Percentiles rank a stretch among this genome's conserved stretches.
phyloP scores from a whole-genome alignment of 2,329 filamentous ascomycete genomes.

The Cercospora sp. region DNA sequence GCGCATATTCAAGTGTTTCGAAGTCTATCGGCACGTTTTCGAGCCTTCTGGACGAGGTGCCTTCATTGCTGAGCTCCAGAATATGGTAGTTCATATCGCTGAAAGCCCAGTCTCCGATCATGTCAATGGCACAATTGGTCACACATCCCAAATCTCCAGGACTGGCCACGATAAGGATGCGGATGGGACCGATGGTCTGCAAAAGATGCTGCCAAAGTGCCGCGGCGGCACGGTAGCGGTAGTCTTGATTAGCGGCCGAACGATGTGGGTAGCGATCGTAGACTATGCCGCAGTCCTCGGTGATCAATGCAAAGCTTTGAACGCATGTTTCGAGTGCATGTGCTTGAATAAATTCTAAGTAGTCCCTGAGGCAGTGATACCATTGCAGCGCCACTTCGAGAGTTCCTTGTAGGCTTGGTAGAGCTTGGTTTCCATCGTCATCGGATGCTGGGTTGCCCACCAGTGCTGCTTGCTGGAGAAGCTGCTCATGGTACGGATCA shows the following conservation, averaged over 20 bases:
- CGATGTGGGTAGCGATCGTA: constrained; percentile 41
- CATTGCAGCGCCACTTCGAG: constrained; percentile 25
- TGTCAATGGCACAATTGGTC: constrained; percentile 57
- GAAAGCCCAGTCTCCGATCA: constrained; percentile 43
- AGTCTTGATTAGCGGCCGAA: constrained; percentile 35
- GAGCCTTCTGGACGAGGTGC: not conserved
- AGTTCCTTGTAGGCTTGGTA: constrained; percentile 9
- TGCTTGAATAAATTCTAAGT: constrained; percentile 27
- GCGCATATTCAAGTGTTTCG: constrained; percentile 16
- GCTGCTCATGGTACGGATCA: constrained; percentile 6
- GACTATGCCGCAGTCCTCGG: constrained; percentile 28
- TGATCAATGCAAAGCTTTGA: constrained; percentile 50
- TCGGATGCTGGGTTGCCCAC: not conserved
- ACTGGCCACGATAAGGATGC: constrained; percentile 53
- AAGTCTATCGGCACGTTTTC: constrained; percentile 1
- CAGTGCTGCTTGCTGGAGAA: constrained; percentile 2
- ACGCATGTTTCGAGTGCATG: constrained; percentile 35
- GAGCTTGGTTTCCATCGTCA: not conserved
- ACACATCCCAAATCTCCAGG: constrained; percentile 63
- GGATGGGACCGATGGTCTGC: constrained; percentile 51
- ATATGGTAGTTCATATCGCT: constrained; percentile 39
- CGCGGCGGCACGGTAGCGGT: constrained; percentile 30
- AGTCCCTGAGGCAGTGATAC: constrained; percentile 30
- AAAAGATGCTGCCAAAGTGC: constrained; percentile 58
- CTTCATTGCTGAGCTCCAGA: constrained; percentile 26